Evolutionary conservation across 2,329 filamentous ascomycete genomes (phyloP).

Genomic region (Alternaria incomplexa): DNA sequence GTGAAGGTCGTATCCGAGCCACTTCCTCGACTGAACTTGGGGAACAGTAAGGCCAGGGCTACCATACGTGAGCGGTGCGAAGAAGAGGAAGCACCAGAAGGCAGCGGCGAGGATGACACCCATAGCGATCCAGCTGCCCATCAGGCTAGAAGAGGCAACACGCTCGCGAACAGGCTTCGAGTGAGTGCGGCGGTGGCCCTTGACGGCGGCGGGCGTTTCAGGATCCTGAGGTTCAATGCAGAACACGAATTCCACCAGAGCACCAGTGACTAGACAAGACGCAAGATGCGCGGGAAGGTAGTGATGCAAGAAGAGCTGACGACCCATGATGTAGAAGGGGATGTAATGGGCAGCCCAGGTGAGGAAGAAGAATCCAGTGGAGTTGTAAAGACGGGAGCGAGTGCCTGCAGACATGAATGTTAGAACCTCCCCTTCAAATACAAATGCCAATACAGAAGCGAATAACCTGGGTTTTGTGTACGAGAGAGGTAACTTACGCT

Average conservation of each 20-base stretch:
- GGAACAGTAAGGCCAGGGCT: constrained; percentile 84
- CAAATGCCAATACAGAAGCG: constrained; percentile 4
- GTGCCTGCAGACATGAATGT: constrained; percentile 64
- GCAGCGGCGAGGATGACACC: constrained; percentile 71
- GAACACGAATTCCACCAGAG: constrained; percentile 94
- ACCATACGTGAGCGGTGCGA: constrained; percentile 93
- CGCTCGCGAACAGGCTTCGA: constrained; percentile 82
- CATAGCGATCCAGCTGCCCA: constrained; percentile 79
- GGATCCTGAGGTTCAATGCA: constrained; percentile 75
- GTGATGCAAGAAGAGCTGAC: constrained; percentile 96
- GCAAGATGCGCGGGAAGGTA: constrained; percentile 95
- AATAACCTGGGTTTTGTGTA: constrained; percentile 2
- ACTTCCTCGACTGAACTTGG: constrained; percentile 83
- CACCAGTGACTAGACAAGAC: constrained; percentile 86
- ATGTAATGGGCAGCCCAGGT: constrained; percentile 98
- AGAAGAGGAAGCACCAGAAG: constrained; percentile 86
- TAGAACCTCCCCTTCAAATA: constrained; percentile 11
- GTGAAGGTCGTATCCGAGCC: constrained; percentile 96
- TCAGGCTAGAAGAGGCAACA: constrained; percentile 77
- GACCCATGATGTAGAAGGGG: constrained; percentile 97
- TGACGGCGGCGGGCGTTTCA: constrained; percentile 44
- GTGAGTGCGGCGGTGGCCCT: constrained; percentile 50
- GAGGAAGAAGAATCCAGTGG: constrained; percentile 98
- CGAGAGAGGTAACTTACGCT: constrained; percentile 69
- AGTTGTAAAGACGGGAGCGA: constrained; percentile 94